These are phyloP conservation scores for Suhomyces yuchorum DNA, from an alignment of 1,139 yeast species.

Conservation along the genomic window DNA sequence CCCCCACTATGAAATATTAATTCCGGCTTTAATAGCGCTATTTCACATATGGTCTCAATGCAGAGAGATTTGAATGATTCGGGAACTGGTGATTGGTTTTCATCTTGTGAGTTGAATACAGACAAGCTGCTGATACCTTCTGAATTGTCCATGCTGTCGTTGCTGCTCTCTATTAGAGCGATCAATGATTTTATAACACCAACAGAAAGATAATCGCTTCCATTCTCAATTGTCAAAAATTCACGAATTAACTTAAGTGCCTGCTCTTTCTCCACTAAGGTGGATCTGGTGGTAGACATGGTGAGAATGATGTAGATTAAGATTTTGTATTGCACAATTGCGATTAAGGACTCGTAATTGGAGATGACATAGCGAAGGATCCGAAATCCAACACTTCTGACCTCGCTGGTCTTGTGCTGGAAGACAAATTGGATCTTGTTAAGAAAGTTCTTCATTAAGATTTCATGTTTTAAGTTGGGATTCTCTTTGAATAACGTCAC, in stretches of 20 bases:
- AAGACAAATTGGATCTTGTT: constrained; percentile 63
- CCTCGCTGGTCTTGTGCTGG: constrained; percentile 59
- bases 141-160: constrained; percentile 11
- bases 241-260: constrained; percentile 73
- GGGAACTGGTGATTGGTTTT: constrained; percentile 11
- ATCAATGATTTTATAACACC: constrained; percentile 75
- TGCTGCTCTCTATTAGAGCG: constrained; percentile 51
- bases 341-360: constrained; percentile 52
- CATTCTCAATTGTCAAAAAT: constrained; percentile 59
- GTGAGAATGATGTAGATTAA: constrained; percentile 68
- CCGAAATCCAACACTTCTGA: constrained; percentile 75
- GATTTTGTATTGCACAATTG: constrained; percentile 51
- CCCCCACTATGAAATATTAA: constrained; percentile 67
- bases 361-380: constrained; percentile 66
- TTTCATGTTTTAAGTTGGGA: constrained; percentile 66
- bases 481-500: constrained; percentile 57
- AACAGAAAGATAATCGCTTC: constrained; percentile 56
- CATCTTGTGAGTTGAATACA: constrained; percentile 1
- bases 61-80: constrained; percentile 50
- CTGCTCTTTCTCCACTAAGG: constrained; percentile 70
- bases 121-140: constrained; percentile 7
- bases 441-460: constrained; percentile 63
- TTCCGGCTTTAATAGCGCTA: constrained; percentile 62
- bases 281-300: constrained; percentile 55
- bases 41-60: constrained; percentile 72